These are phyloP conservation scores for Nitzschia inconspicua DNA, from an alignment of 108 stramenopile species.

Conservation along the genomic window DNA sequence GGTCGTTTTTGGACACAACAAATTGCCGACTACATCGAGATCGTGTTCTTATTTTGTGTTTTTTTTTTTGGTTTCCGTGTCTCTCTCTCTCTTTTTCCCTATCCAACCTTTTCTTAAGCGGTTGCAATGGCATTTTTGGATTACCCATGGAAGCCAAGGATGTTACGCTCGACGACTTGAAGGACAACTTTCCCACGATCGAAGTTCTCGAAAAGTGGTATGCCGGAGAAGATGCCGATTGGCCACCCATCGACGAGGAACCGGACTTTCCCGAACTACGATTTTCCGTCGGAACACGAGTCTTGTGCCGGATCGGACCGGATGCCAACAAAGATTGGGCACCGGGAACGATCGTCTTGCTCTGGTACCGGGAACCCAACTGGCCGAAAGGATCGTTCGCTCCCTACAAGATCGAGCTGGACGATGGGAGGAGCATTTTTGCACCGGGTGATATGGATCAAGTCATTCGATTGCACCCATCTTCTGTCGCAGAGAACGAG, in stretches of 20 bases:
- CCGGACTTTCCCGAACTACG: slow-evolving; percentile 57
- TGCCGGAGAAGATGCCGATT: slow-evolving; percentile 75
- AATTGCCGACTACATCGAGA: too few relatives aligned
- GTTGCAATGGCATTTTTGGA: slow-evolving; percentile 72
- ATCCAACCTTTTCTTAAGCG: slow-evolving; percentile 33
- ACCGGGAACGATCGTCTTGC: slow-evolving; percentile 61
- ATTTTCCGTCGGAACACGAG: slow-evolving; percentile 71
- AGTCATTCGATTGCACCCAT: slow-evolving; percentile 69
- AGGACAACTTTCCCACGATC: slow-evolving; percentile 54
- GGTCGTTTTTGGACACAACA: too few relatives aligned
- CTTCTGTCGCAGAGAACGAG: too few relatives aligned
- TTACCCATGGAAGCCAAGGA: slow-evolving; percentile 76
- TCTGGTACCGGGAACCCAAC: slow-evolving; percentile 84
- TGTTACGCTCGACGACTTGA: slow-evolving; percentile 61
- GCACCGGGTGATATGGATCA: slow-evolving; percentile 86
- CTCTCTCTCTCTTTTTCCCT: not conserved
- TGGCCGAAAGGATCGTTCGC: slow-evolving; percentile 86
- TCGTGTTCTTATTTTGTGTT: too few relatives aligned
- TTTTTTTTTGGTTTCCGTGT: too few relatives aligned
- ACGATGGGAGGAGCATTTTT: slow-evolving; percentile 89
- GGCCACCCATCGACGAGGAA: slow-evolving; percentile 76
- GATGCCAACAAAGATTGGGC: slow-evolving; percentile 86
- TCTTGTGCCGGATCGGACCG: slow-evolving; percentile 85
- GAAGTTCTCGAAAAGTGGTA: slow-evolving; percentile 73
- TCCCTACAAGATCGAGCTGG: slow-evolving; percentile 89